A percentile compares a stretch with the other conserved stretches of the same genome.
Evolutionary conservation across 108 stramenopile species (phyloP).

Genomic region (Parietichytrium sp.): DNA sequence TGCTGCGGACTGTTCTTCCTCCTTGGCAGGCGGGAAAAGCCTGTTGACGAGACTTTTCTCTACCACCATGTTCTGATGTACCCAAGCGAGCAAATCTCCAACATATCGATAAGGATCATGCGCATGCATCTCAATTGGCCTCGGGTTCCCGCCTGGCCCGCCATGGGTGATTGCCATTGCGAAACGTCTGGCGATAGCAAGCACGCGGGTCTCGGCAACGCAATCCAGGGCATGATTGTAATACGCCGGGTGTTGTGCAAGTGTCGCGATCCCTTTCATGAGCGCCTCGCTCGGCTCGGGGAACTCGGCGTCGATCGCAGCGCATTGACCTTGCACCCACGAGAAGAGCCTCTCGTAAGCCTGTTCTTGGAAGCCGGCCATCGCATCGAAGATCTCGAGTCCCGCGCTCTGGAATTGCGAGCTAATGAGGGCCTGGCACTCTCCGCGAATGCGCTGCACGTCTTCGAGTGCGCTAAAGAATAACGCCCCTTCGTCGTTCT

Average conservation of each 20-base stretch:
- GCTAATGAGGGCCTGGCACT: conserved; percentile 32
- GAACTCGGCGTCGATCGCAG: conserved; percentile 11
- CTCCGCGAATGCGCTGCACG: conserved; percentile 19
- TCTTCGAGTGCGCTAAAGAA: conserved; percentile 40
- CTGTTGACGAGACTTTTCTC: neutral
- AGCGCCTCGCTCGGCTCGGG: neutral
- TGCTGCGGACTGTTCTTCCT: no score
- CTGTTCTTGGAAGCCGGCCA: neutral
- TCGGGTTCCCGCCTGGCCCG: neutral
- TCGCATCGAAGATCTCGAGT: neutral
- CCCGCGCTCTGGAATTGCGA: conserved; percentile 38
- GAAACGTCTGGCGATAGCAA: neutral
- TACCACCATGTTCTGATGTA: conserved; percentile 23
- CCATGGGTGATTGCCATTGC: neutral
- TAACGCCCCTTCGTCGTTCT: neutral
- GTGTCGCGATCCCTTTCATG: neutral
- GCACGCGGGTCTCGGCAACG: neutral
- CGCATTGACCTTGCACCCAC: conserved; percentile 23
- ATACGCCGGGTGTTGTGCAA: neutral
- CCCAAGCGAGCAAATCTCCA: conserved; percentile 37
- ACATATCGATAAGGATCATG: neutral
- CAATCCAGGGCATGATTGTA: conserved; percentile 10
- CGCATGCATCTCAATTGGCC: neutral
- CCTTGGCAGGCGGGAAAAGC: neutral
- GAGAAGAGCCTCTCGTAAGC: conserved; percentile 16